Conservation (phyloP, 345 rosid genomes). For the Eucalyptus victrix region DNA sequence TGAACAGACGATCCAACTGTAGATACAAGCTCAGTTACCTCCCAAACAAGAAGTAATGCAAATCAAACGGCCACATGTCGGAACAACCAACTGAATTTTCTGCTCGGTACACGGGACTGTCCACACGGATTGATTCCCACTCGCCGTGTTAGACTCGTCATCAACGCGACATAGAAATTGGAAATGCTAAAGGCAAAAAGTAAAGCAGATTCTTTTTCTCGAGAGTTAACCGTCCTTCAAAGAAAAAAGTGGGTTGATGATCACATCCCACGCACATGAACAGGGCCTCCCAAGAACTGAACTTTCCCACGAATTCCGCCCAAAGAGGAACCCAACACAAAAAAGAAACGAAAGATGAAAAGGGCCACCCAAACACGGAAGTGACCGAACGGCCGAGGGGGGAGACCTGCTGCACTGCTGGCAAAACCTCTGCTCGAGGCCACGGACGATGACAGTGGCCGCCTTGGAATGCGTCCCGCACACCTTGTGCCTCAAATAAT, state of each 20-base stretch:
- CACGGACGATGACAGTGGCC: slow-evolving; percentile 64
- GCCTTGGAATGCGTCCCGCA: slow-evolving; percentile 94
- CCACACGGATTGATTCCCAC: neutral
- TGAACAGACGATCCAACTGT: neutral
- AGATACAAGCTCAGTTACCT: neutral
- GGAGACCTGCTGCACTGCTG: slow-evolving; percentile 93
- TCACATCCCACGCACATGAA: neutral
- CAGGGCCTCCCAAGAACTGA: neutral
- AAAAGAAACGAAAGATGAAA: neutral
- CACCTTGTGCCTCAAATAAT: slow-evolving; percentile 88
- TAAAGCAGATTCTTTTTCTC: neutral
- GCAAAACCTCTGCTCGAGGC: slow-evolving; percentile 86
- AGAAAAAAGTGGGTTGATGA: neutral
- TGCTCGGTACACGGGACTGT: neutral
- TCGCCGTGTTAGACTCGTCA: neutral
- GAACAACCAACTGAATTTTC: neutral
- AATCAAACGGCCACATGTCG: neutral
- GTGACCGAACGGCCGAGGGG: neutral
- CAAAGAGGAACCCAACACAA: neutral
- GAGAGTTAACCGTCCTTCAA: neutral
- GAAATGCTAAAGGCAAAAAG: neutral
- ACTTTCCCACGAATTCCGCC: neutral
- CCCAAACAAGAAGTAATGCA: neutral
- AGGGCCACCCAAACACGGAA: neutral
- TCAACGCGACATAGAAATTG: neutral